Base-by-base conservation (phyloP, 208 protist species). In the Herpetomonas muscarum region DNA sequence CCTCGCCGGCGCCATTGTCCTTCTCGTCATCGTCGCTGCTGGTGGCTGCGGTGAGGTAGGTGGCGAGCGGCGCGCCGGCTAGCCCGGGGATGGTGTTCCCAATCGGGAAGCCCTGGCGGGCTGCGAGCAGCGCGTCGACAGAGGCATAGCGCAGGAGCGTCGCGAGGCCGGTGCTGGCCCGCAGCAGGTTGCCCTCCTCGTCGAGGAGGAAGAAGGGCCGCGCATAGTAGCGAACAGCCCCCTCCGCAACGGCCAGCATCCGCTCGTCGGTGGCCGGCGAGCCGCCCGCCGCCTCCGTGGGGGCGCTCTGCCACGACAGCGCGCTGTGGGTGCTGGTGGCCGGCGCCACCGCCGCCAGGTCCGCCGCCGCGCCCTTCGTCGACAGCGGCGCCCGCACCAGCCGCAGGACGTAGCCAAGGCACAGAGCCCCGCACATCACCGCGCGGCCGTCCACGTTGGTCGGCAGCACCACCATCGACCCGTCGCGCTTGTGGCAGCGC, bases 181-280 rank as follows among this genome's bases (percentile, higher is more conserved):
- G 19, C 47, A 41, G 12, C 25, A 64, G 10, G 7, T 51, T 21
- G 7, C 58, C 58, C 15, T 25, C 36, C 7, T 41, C 22, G 46
- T 51, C 42, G 37, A 64, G 24, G 7, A 64, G 12, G 45, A 48
- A 64, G 41, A 56, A 28, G 10, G 46, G 46, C 41, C 21, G 25
- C n/a, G 12, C 28, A 22, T 46, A 56, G 46, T 46, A 56, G 17
- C 36, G 44, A 12, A 51, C 30, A 15, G 25, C 34, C 12, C 48
- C 58, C 5, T 42, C 48, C 29, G 58, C 58, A 10, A 64, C n/a
- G 5, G 32, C 48, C 22, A 15, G 32, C 13, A 13, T 49, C 22
- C 19, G 19, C 22, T 49, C 19, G 10, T 58, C 34, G 53, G 7
- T 10, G 37, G 15, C 25, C 31, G 17, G 15, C 7, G 10, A 10